These are phyloP conservation scores for Hypericum perforatum DNA, from an alignment of 345 rosid genomes.

Conservation along the genomic window DNA sequence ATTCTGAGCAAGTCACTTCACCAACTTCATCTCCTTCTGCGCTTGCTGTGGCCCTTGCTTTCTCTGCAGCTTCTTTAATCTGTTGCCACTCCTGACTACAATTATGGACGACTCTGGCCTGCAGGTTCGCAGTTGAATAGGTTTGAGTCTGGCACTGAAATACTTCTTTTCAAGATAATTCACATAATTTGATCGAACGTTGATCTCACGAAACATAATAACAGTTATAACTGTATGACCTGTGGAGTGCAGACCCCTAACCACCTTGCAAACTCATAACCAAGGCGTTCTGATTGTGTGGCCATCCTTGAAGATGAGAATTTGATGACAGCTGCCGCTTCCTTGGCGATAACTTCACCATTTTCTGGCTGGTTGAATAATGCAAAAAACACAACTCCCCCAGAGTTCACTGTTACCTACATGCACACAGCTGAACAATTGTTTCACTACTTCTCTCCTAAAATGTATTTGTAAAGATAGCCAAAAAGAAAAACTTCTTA, in stretches of 20 bases:
- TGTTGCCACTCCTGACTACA: conserved; percentile 77
- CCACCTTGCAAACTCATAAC: conserved; percentile 96
- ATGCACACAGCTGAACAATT: conserved; percentile 18
- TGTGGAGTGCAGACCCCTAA: conserved; percentile 88
- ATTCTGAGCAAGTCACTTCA: conserved; percentile 88
- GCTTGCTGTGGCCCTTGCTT: conserved; percentile 64
- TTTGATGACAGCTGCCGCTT: conserved; percentile 96
- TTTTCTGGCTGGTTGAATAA: conserved; percentile 47
- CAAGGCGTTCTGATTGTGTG: conserved; percentile 96
- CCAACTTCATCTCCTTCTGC: conserved; percentile 81
- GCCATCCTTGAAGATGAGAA: conserved; percentile 99
- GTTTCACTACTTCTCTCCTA: too few relatives aligned
- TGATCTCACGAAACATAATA: conserved; percentile 2
- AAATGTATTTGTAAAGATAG: too few relatives aligned
- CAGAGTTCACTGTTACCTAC: conserved; percentile 94
- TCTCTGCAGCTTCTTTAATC: conserved; percentile 87
- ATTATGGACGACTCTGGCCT: conserved; percentile 95
- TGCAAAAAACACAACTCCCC: conserved; percentile 98
- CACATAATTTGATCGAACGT: conserved; percentile 1
- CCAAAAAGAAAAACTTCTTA: too few relatives aligned
- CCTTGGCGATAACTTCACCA: conserved; percentile 42
- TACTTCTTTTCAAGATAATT: not conserved
- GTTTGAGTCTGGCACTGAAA: conserved; percentile 5
- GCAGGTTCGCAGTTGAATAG: conserved; percentile 12
- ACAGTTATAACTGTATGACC: conserved; percentile 33